Evolutionary conservation across 345 rosid genomes (phyloP).

Genomic region (Linum trigynum): DNA sequence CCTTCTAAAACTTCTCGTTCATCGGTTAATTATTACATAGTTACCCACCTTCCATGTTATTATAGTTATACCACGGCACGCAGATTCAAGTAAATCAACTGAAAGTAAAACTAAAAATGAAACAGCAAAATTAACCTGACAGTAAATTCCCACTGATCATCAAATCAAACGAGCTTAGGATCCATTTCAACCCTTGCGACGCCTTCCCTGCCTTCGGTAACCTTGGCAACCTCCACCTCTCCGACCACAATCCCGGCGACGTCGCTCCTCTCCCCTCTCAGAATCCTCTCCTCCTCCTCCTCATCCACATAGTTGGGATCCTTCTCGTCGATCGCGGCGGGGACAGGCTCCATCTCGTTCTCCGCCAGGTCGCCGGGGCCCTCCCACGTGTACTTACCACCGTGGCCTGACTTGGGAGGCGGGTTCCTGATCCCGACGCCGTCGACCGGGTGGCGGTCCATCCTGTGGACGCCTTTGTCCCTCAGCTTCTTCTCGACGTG

Average conservation of each 20-base stretch:
- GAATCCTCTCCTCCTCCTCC: constrained; percentile 29
- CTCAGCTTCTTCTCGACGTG: constrained; percentile 50
- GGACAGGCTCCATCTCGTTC: constrained; percentile 37
- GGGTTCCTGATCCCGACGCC: constrained; percentile 46
- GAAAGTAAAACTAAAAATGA: too few species aligned
- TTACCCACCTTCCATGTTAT: too few species aligned
- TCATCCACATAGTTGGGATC: constrained; percentile 76
- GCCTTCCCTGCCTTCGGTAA: constrained; percentile 33
- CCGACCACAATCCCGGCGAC: constrained; percentile 42
- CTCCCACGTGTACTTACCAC: constrained; percentile 94
- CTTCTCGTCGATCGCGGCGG: constrained; percentile 61
- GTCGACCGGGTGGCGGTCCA: constrained; percentile 67
- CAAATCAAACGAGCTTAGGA: constrained; percentile 24
- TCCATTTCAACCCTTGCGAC: constrained; percentile 59
- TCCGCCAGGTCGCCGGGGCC: constrained; percentile 44
- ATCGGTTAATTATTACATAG: too few species aligned
- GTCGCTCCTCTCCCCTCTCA: constrained; percentile 27
- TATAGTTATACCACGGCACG: too few species aligned
- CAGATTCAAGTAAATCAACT: too few species aligned
- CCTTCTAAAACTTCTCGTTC: too few species aligned
- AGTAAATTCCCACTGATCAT: not conserved
- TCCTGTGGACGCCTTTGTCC: constrained; percentile 58
- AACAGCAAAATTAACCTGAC: too few species aligned
- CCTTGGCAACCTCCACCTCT: constrained; percentile 57
- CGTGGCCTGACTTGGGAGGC: constrained; percentile 68